Base-by-base conservation (phyloP, 257 asterid genomes). In the Voacanga thouarsii region DNA sequence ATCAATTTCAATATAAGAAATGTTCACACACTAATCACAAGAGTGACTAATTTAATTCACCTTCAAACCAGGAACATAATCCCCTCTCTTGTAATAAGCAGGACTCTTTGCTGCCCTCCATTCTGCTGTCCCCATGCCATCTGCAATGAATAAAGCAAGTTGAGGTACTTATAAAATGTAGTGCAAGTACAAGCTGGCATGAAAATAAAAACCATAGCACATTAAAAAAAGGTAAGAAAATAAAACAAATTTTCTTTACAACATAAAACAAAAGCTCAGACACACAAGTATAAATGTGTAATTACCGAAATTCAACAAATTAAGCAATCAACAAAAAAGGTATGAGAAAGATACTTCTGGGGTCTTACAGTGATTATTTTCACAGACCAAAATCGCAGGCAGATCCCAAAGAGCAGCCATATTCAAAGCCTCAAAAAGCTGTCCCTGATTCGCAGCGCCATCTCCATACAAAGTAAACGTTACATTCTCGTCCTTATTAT, bases 61-160 rank as follows among this genome's bases (percentile, higher is more conserved):
- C 98, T 92, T 94, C 89, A 94, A 81, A 59, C 98, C 98, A 8
- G 98, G 98, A 83, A 89, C 99, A 87, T 93, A 95, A 85, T 95
- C 99, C 76, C 99, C 99, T 89, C 99, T 91, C 90, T 95, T 95
- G 89, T 93, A 95, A 83, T 95, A 93, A 64, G 99, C 79, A 5
- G 99, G 97, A 82, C 96, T 93, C 86, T 95, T 95, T 12, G 99
- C 98, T 47, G 99, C 96, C 86, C 98, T 93, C 99, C 99, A 95
- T 80, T 92, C 98, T 78, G 99, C 99, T 28, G 98, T 95, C 43
- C 99, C 99, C 99, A 95, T 95, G 75, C 99, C 99, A 87, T 95
- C 99, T 95, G 89, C 80, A 71, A 57, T 51, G 72, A 81, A 78
- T 76, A 77, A 61, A 49, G 79, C 71, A 59, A 78, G 72, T 73